Percentiles rank a stretch among this genome's conserved stretches.
phyloP scores from a whole-genome alignment of 306 rosid genomes.

The Sicyos baderoa region DNA sequence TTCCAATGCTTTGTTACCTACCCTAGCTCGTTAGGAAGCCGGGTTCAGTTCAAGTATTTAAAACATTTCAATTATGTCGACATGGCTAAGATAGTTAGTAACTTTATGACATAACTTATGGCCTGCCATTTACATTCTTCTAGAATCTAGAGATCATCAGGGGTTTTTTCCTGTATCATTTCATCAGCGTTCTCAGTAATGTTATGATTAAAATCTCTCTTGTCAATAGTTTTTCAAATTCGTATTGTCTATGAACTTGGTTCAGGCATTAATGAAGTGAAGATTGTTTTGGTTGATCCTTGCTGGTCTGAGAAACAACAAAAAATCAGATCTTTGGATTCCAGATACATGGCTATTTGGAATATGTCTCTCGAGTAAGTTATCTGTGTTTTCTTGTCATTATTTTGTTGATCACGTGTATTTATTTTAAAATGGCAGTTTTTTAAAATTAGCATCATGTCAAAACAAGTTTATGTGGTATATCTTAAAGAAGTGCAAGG shows the following conservation, averaged over 20 bases:
- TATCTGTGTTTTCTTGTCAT: conserved; percentile 7
- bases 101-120: neutral
- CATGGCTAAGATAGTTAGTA: neutral
- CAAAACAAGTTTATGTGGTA: neutral
- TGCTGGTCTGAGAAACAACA: conserved; percentile 56
- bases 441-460: neutral
- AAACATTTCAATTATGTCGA: neutral
- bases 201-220: conserved; percentile 7
- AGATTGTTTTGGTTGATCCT: conserved; percentile 55
- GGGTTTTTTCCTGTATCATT: neutral
- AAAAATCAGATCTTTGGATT: conserved; percentile 51
- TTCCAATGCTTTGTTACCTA: neutral
- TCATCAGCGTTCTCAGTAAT: conserved; percentile 14
- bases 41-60: neutral
- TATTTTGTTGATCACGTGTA: conserved; percentile 11
- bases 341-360: conserved; percentile 56
- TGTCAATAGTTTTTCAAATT: neutral
- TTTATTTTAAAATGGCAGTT: neutral
- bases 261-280: conserved; percentile 68
- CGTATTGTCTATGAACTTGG: conserved; percentile 22
- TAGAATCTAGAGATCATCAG: neutral
- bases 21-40: neutral
- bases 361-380: conserved; percentile 44
- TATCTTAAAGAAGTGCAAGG: neutral
- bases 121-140: neutral